Conservation (phyloP, 257 asterid species). For the Scutellaria galericulata region DNA sequence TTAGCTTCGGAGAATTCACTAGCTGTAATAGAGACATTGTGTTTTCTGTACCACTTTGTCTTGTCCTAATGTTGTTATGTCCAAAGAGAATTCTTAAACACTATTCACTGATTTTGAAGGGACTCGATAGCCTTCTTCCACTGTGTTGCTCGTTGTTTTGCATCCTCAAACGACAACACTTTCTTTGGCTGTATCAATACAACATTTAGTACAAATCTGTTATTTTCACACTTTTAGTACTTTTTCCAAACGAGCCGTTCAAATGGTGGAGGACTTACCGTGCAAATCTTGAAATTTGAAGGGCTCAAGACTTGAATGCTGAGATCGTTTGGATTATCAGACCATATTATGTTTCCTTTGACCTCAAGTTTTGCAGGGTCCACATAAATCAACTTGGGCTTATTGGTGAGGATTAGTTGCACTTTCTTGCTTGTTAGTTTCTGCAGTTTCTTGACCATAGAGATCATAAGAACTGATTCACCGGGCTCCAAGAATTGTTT, state of each 20-base stretch:
- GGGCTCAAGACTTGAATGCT: conserved; percentile 86
- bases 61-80: conserved; percentile 37
- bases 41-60: conserved; percentile 36
- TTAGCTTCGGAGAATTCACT: conserved; percentile 15
- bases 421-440: conserved; percentile 93
- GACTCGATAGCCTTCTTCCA: conserved; percentile 96
- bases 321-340: conserved; percentile 87
- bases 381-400: conserved; percentile 84
- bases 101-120: conserved; percentile 76
- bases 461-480: conserved; percentile 95
- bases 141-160: conserved; percentile 85
- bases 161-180: conserved; percentile 84
- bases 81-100: conserved; percentile 51
- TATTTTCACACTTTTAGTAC: too few species aligned
- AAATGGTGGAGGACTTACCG: conserved; percentile 57
- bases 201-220: neutral
- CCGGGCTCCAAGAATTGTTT: conserved; percentile 96
- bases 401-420: conserved; percentile 94
- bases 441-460: conserved; percentile 89
- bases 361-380: conserved; percentile 82
- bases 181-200: conserved; percentile 78
- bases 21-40: conserved; percentile 32
- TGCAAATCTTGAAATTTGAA: conserved; percentile 85
- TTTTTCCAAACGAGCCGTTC: too few species aligned
- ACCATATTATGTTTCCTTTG: conserved; percentile 89